Conservation (phyloP, 805 yeast genomes). For the Candida tallmaniae region DNA sequence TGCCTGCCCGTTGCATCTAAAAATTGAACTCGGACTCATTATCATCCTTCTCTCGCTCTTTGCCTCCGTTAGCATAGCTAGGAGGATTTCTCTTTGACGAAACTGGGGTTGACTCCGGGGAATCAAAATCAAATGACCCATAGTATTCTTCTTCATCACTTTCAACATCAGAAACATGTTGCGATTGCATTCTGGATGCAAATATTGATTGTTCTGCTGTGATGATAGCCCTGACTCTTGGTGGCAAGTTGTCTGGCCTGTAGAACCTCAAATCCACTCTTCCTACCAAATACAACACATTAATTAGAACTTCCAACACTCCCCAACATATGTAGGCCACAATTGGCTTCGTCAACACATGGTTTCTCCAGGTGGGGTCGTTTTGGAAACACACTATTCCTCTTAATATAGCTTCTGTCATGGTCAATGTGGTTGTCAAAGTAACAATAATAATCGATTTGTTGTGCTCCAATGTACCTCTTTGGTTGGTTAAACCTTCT, state of each 20-base stretch:
- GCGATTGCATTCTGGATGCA: conserved; percentile 6
- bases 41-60: too few relatives aligned
- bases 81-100: conserved; percentile 7
- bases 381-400: conserved; percentile 20
- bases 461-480: conserved; percentile 48
- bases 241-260: conserved; percentile 60
- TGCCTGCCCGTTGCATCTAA: not conserved
- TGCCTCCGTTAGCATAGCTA: too few relatives aligned
- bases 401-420: conserved; percentile 51
- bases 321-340: conserved; percentile 71
- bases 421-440: conserved; percentile 45
- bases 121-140: conserved; percentile 11
- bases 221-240: conserved; percentile 33
- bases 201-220: conserved; percentile 39
- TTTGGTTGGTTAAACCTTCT: conserved; percentile 34
- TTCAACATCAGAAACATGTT: conserved; percentile 19
- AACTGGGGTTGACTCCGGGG: not conserved
- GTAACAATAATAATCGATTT: conserved; percentile 45
- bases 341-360: conserved; percentile 39
- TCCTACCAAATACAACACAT: conserved; percentile 52
- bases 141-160: conserved; percentile 11
- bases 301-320: conserved; percentile 54
- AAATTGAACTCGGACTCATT: conserved; percentile 15
- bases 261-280: conserved; percentile 76
- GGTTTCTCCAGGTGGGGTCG: conserved; percentile 12